Conservation (phyloP, 371 early-diverging fungal species). For the Mucor saturninus region DNA sequence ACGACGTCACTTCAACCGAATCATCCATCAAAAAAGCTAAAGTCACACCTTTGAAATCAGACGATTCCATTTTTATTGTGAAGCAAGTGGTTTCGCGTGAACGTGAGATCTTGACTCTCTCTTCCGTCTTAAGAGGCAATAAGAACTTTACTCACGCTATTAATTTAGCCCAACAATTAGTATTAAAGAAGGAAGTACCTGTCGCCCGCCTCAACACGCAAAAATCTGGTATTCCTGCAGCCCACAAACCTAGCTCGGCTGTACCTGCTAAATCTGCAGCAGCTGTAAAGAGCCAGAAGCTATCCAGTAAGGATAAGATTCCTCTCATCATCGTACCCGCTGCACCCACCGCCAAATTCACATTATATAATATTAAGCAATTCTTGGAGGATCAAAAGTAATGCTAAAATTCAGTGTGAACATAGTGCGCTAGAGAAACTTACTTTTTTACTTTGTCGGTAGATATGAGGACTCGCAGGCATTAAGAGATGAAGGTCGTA, state of each 20-base stretch:
- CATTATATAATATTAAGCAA: slow-evolving; percentile 82
- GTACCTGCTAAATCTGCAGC: slow-evolving; percentile 8
- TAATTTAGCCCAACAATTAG: slow-evolving; percentile 25
- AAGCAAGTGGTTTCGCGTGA: slow-evolving; percentile 49
- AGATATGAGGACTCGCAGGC: slow-evolving; percentile 72
- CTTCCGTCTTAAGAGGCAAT: slow-evolving; percentile 49
- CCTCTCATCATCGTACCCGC: slow-evolving; percentile 93
- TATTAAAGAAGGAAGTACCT: slow-evolving; percentile 26
- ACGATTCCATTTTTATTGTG: slow-evolving; percentile 42
- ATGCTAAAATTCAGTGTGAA: not conserved
- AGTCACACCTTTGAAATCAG: slow-evolving; percentile 28
- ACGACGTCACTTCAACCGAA: slow-evolving; percentile 35
- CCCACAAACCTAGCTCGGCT: slow-evolving; percentile 7
- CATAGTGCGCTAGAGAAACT: not conserved
- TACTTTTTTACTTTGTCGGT: not conserved
- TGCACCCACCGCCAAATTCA: slow-evolving; percentile 80
- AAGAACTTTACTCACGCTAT: slow-evolving; percentile 37
- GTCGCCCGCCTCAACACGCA: slow-evolving; percentile 5
- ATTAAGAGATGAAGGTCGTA: slow-evolving; percentile 63
- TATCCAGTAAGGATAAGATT: slow-evolving; percentile 45
- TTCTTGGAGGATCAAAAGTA: slow-evolving; percentile 78
- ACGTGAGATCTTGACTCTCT: slow-evolving; percentile 47
- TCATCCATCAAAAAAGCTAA: slow-evolving; percentile 43
- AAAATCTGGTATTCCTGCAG: slow-evolving; percentile 26
- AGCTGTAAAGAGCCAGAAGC: slow-evolving; percentile 22